Evolutionary conservation across 1,139 yeast species (phyloP), one percentile per base, ranked within the genome.

Genomic region (Blastobotrys aristatus): DNA sequence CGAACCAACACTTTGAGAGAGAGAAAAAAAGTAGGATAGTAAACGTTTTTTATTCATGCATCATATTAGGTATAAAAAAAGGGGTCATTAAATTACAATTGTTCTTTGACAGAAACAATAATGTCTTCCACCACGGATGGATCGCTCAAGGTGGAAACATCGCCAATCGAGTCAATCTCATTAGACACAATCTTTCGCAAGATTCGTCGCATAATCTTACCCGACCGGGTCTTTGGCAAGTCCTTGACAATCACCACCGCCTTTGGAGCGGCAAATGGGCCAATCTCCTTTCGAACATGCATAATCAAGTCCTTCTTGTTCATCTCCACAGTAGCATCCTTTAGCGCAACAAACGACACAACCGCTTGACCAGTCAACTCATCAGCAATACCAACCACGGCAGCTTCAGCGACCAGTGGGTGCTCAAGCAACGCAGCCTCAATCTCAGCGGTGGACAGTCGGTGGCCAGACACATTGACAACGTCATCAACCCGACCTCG

Each of bases 401-500:
- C 97, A 57, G 95, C 76, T 72, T 92, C 98, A 50, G 90, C 82
- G 47, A 92, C 96, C 52, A 79, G 78, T 21, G 74, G 73, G 70
- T 87, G 88, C 67, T 84, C 90, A 57, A 82, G 76, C 58, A 92
- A 75, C 33, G 95, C 94, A 33, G 97, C 87, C 73, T 92, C 98
- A 62, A 92, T 92, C 72, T 92, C 98, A 44, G 97, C 90, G 45
- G 98, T 92, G 20, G 97, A 89, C 62, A 92, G 77, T 72, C 98
- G 84, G 71, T 92, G 98, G 57, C 98, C 98, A 49, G 95, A 84
- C 46, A 92, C 97, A 66, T 92, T 92, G 59, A 92, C 97, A 55
- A 92, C 97, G 63, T 92, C 98, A 69, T 92, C 98, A 58, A 92
- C 97, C 73, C 98, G 86, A 60, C 98, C 97, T 69, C 96, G 80